A percentile compares a stretch with the other conserved stretches of the same genome.
These are phyloP conservation scores for Crithidia fasciculata DNA, from an alignment of 208 protist genomes.

Conservation along the genomic window DNA sequence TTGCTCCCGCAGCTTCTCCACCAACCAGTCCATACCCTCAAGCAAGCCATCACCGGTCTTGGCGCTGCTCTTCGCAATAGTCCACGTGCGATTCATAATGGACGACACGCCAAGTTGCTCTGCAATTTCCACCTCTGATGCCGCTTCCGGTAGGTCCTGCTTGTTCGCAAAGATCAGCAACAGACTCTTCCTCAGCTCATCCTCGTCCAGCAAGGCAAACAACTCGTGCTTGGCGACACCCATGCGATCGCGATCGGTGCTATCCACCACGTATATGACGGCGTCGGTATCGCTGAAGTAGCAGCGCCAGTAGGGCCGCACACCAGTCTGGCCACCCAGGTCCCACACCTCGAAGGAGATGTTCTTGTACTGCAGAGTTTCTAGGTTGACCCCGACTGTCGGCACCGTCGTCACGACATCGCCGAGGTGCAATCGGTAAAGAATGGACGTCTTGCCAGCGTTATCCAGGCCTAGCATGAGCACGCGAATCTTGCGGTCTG, in stretches of 20 bases:
- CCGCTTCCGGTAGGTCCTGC: conserved; percentile 89
- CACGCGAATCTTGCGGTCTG: conserved; percentile 91
- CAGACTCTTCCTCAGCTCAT: conserved; percentile 85
- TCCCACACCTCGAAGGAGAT: conserved; percentile 99
- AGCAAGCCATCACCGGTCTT: conserved; percentile 93
- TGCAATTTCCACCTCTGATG: conserved; percentile 69
- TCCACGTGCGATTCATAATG: conserved; percentile 93
- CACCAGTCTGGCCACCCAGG: conserved; percentile 96
- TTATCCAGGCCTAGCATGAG: conserved; percentile 96
- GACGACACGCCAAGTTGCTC: conserved; percentile 76
- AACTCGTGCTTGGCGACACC: conserved; percentile 91
- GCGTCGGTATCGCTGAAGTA: conserved; percentile 97
- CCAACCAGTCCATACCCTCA: conserved; percentile 95
- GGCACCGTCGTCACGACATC: conserved; percentile 97
- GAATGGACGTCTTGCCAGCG: conserved; percentile 98
- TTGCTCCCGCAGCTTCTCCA: conserved; percentile 77
- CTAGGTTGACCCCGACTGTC: conserved; percentile 98
- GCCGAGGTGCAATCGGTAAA: conserved; percentile 98
- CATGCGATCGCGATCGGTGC: conserved; percentile 92
- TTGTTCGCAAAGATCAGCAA: conserved; percentile 97
- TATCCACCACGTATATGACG: conserved; percentile 95
- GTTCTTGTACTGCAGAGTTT: conserved; percentile 98
- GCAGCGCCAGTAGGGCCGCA: conserved; percentile 96
- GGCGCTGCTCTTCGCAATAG: conserved; percentile 94
- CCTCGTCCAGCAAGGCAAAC: conserved; percentile 84